These are phyloP conservation scores for Yamadazyma atlantica DNA, from an alignment of 1,139 yeast species.

Conservation along the genomic window DNA sequence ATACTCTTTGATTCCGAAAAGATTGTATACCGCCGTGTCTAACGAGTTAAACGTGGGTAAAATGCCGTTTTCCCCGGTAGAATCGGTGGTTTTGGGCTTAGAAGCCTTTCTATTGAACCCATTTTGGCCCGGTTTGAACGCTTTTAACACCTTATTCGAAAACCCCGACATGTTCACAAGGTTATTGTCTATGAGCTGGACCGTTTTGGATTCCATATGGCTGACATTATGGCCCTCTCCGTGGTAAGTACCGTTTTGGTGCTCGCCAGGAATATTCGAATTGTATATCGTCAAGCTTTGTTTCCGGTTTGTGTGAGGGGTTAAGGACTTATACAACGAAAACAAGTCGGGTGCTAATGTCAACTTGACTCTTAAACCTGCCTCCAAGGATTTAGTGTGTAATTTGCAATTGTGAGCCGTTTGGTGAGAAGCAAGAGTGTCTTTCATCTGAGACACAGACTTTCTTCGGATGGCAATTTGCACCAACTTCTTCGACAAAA, in stretches of 20 bases:
- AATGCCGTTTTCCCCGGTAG: too few species aligned
- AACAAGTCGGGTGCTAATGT: conserved; percentile 46
- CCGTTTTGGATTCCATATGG: conserved; percentile 21
- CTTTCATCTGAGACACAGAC: conserved; percentile 9
- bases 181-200: conserved; percentile 37
- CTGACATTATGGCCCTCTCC: conserved; percentile 15
- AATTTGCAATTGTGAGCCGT: conserved; percentile 26
- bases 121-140: conserved; percentile 15
- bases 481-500: conserved; percentile 28
- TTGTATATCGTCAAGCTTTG: conserved; percentile 11
- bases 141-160: conserved; percentile 35
- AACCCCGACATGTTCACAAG: conserved; percentile 36
- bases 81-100: too few species aligned
- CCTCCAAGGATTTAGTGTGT: conserved; percentile 53
- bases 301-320: conserved; percentile 28
- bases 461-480: conserved; percentile 43
- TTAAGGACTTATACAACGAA: conserved; percentile 43
- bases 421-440: conserved; percentile 10
- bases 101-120: background rate
- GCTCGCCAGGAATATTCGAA: conserved; percentile 3
- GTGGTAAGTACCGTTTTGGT: conserved; percentile 6
- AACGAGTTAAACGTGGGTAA: conserved; percentile 44
- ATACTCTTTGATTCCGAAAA: conserved; percentile 42
- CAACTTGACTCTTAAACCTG: conserved; percentile 50
- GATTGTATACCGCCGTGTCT: conserved; percentile 44